Conservation (phyloP, 108 stramenopile genomes). For the Stephanodiscus triporus region DNA sequence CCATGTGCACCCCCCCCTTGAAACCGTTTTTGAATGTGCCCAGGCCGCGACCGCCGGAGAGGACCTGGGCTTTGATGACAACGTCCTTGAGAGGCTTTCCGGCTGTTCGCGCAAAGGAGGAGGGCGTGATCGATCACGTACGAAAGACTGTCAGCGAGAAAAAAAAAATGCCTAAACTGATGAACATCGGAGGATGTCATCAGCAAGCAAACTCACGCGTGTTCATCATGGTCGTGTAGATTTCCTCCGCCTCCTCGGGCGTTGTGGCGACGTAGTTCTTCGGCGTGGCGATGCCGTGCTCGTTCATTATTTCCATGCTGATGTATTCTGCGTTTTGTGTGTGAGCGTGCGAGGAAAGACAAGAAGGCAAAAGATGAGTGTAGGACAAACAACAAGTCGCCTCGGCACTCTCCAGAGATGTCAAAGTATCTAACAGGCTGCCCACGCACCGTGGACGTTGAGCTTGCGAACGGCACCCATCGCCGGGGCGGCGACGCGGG, state of each 20-base stretch:
- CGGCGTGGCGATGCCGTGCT: conserved; percentile 71
- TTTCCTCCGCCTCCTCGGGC: conserved; percentile 78
- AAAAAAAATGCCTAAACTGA: too few relatives aligned
- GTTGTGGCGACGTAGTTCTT: conserved; percentile 59
- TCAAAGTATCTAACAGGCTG: neutral
- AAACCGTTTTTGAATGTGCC: conserved; percentile 87
- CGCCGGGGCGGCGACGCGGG: conserved; percentile 40
- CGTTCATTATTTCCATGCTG: conserved; percentile 79
- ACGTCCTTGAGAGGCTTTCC: conserved; percentile 34
- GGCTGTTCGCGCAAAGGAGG: conserved; percentile 9
- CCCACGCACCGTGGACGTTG: conserved; percentile 59
- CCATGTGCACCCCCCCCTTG: conserved; percentile 88
- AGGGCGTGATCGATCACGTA: too few relatives aligned
- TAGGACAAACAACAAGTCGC: neutral
- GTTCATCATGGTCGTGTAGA: conserved; percentile 60
- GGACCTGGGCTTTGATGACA: conserved; percentile 90
- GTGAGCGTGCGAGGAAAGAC: neutral
- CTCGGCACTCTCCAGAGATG: neutral
- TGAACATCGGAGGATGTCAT: neutral
- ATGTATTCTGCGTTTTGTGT: conserved; percentile 42
- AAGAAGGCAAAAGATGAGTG: neutral
- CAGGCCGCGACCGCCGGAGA: conserved; percentile 84
- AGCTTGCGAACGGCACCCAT: conserved; percentile 63
- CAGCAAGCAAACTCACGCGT: conserved; percentile 48
- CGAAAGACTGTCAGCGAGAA: too few relatives aligned